Conservation (phyloP, 169 alveolate species). For the Eimeria falciformis region DNA sequence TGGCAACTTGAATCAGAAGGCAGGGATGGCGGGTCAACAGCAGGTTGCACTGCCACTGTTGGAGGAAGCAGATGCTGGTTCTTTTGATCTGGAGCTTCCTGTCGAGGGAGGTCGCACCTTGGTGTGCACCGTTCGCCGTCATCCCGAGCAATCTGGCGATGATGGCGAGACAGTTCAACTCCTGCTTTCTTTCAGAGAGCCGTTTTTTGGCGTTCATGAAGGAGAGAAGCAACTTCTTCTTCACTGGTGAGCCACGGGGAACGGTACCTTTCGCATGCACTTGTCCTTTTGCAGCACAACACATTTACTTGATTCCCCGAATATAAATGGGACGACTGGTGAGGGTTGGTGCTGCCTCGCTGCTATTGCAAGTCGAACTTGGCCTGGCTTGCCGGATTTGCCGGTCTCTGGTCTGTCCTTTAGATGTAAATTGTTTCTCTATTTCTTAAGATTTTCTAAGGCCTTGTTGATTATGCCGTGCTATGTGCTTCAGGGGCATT, state of each 20-base stretch:
- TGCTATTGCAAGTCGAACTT: background rate
- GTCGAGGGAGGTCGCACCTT: constrained; percentile 74
- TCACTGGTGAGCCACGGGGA: constrained; percentile 69
- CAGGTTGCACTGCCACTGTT: background rate
- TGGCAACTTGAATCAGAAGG: constrained; percentile 87
- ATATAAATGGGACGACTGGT: too few species aligned
- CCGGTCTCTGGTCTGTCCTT: background rate
- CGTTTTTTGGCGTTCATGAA: constrained; percentile 50
- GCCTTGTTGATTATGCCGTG: background rate
- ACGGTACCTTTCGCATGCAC: background rate
- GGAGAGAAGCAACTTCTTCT: constrained; percentile 34
- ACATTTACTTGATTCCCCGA: too few species aligned
- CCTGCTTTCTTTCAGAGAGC: constrained; percentile 63
- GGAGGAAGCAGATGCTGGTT: constrained; percentile 59
- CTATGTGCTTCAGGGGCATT: constrained; percentile 62
- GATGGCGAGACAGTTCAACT: constrained; percentile 42
- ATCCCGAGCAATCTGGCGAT: background rate
- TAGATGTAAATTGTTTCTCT: background rate
- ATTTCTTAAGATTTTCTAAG: too few species aligned
- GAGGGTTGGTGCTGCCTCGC: too few species aligned
- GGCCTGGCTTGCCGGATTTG: background rate
- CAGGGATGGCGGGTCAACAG: constrained; percentile 25
- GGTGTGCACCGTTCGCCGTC: constrained; percentile 64
- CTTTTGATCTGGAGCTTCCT: constrained; percentile 36
- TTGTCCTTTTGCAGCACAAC: background rate